A percentile compares a stretch with the other conserved stretches of the same genome.
Evolutionary conservation across 345 rosid genomes (phyloP).

Genomic region (Citrus mangshanensis): DNA sequence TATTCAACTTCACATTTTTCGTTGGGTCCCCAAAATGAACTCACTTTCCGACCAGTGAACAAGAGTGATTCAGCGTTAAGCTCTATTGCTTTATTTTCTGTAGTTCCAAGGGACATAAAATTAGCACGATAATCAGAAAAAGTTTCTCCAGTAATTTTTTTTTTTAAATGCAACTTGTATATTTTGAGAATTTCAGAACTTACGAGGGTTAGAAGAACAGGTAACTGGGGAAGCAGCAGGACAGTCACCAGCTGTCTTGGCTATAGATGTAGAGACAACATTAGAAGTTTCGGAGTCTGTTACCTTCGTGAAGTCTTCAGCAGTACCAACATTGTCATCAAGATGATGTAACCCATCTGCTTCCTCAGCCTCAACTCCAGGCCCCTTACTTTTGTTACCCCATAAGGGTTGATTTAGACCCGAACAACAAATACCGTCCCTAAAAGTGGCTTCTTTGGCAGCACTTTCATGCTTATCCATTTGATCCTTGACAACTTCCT

Average conservation of each 20-base stretch:
- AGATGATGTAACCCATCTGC: background rate
- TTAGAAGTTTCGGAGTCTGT: background rate
- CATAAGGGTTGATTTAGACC: background rate
- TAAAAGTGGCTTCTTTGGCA: background rate
- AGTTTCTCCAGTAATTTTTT: too few relatives aligned
- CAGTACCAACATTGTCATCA: background rate
- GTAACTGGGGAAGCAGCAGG: background rate
- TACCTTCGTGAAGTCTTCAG: background rate
- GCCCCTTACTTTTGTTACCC: background rate
- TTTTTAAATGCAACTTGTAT: background rate
- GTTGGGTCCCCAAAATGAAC: slow-evolving; percentile 2
- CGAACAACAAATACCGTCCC: background rate
- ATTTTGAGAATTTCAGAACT: background rate
- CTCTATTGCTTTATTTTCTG: background rate
- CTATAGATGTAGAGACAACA: slow-evolving; percentile 3
- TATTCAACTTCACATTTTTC: slow-evolving; percentile 10
- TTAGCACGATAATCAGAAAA: background rate
- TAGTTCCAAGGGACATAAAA: background rate
- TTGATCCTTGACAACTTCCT: background rate
- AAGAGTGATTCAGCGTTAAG: slow-evolving; percentile 3
- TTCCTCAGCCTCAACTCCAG: background rate
- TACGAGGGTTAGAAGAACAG: slow-evolving; percentile 11
- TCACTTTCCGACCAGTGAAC: background rate
- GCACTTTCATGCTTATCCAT: background rate
- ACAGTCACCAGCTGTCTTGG: background rate